A percentile compares a stretch with the other conserved stretches of the same genome.
Conservation (phyloP, 306 rosid genomes). For the Cercis canadensis region DNA sequence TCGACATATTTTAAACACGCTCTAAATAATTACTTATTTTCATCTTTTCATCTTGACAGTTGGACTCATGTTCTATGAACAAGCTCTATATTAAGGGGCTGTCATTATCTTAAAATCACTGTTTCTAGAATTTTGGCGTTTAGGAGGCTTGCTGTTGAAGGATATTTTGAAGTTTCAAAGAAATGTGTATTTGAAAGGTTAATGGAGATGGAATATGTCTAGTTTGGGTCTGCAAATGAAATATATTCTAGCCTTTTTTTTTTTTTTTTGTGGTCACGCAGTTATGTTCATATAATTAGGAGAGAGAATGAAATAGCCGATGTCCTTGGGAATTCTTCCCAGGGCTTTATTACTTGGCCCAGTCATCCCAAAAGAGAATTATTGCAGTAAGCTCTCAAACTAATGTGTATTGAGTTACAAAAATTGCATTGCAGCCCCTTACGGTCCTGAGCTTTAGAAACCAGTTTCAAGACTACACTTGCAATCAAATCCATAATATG, state of each 20-base stretch:
- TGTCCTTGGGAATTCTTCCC: neutral
- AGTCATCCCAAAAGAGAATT: neutral
- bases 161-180: neutral
- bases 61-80: neutral
- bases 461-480: too few relatives aligned
- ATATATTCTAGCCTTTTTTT: neutral
- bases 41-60: too few relatives aligned
- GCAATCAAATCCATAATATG: neutral
- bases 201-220: constrained; percentile 7
- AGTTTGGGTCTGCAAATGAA: neutral
- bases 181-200: constrained; percentile 4
- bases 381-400: neutral
- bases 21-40: too few relatives aligned
- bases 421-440: too few relatives aligned
- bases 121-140: constrained; percentile 2
- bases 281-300: constrained; percentile 2
- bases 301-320: neutral
- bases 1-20: too few relatives aligned
- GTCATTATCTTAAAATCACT: neutral
- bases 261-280: neutral
- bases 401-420: constrained; percentile 1
- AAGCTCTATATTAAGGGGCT: too few relatives aligned
- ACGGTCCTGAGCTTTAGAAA: too few relatives aligned
- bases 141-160: neutral
- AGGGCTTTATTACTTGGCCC: constrained; percentile 1